Evolutionary conservation across 2,329 filamentous ascomycete genomes (phyloP), one percentile per base, ranked within the genome.

Genomic region (Penicillium aurantiogriseum): DNA sequence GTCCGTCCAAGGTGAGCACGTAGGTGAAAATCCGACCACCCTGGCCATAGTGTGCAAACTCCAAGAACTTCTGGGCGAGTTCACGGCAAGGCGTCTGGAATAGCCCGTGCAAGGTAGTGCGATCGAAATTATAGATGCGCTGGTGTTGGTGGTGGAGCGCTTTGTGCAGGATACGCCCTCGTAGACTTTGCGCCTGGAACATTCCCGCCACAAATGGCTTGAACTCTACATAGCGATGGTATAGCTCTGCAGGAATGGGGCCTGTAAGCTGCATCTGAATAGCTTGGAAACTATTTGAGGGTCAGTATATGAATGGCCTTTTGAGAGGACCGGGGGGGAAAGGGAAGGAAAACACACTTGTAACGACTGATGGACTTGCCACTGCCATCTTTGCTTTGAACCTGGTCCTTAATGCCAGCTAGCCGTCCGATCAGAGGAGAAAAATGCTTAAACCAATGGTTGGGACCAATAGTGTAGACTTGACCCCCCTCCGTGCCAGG

Each of bases 201-300:
- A 97, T 95, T 62, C 87, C 85, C 50, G 90, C 90, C 54, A 97
- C 89, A 69, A 96, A 91, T 27, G 92, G 92, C 56, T 87, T 89
- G 76, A 97, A 97, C 72, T 96, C 92, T 56, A 97, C 92, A 69
- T 89, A 97, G 64, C 92, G 89, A 72, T 97, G 92, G 73, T 96
- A 96, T 35, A 97, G 80, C 60, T 86, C 80, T 2, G 85, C 79
- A 0, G 93, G 92, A 0, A 94, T 88, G 0, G 93, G 93, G 0
- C 93, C 93, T 45, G 84, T 81, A 8, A 97, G 82, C 72, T 97
- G 93, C 68, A 97, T 87, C 73, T 97, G 89, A 71, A 91, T 92
- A 39, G 93, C 90, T 80, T 96, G 92, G 76, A 97, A 97, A 74
- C 90, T 92, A 67, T 65, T 44, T 7, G 19, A 19, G 31, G 23